Percentiles rank a stretch among this genome's conserved stretches.
Conservation (phyloP, 768 basidiomycete species). For the Leccinum incarnatum region DNA sequence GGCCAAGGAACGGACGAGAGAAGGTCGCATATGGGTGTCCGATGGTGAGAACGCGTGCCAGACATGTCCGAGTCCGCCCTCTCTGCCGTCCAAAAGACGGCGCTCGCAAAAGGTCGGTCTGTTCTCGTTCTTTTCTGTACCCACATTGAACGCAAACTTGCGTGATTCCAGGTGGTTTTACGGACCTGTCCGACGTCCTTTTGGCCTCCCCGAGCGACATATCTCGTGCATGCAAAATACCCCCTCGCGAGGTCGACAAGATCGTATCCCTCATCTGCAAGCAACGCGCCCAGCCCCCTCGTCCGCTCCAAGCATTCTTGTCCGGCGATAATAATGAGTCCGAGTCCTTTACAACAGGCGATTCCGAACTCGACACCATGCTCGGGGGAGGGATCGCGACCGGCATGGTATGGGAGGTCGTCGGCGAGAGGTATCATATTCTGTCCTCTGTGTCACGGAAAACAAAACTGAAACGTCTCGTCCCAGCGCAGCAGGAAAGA, state of each 20-base stretch:
- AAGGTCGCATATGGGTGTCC: constrained; percentile 10
- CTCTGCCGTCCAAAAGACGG: constrained; percentile 30
- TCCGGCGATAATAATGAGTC: constrained; percentile 41
- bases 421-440: constrained; percentile 75
- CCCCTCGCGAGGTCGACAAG: constrained; percentile 45
- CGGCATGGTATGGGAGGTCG: constrained; percentile 84
- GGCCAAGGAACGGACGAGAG: constrained; percentile 17
- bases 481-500: constrained; percentile 88
- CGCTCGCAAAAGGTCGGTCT: constrained; percentile 38
- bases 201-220: constrained; percentile 49
- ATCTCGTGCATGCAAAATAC: constrained; percentile 52
- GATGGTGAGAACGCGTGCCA: background rate
- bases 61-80: constrained; percentile 21
- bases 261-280: constrained; percentile 52
- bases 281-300: constrained; percentile 38
- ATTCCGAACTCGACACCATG: constrained; percentile 58
- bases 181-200: constrained; percentile 48
- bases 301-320: constrained; percentile 39
- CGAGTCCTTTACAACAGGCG: constrained; percentile 80
- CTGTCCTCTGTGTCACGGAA: background rate
- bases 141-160: background rate
- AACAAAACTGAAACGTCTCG: constrained; percentile 1
- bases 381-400: constrained; percentile 79
- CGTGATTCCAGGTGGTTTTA: constrained; percentile 44
- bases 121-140: background rate